Evolutionary conservation across 225 moss, liverwort and hornwort genomes (phyloP).

Genomic region (Physcomitrellopsis africana): DNA sequence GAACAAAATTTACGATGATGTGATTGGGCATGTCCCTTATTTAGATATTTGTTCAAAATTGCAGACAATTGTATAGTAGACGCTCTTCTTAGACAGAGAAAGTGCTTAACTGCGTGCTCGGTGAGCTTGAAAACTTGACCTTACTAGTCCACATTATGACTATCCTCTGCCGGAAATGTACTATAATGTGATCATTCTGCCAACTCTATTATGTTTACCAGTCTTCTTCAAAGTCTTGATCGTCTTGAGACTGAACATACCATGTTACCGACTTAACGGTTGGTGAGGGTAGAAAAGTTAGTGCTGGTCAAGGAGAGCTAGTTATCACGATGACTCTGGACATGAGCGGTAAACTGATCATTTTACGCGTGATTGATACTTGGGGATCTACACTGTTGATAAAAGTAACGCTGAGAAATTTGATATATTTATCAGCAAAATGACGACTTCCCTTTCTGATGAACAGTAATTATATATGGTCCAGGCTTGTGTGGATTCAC

Average conservation of each 20-base stretch:
- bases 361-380: too few species aligned
- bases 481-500: too few species aligned
- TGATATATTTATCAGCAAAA: too few species aligned
- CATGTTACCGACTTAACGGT: neutral
- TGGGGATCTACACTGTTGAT: too few species aligned
- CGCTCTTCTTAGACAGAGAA: neutral
- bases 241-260: neutral
- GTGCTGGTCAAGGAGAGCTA: too few species aligned
- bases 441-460: too few species aligned
- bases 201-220: neutral
- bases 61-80: constrained; percentile 9
- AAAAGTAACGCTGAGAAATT: too few species aligned
- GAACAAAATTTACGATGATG: neutral
- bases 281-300: too few species aligned
- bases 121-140: neutral
- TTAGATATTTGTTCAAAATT: neutral
- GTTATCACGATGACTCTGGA: too few species aligned
- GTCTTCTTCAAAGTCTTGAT: neutral
- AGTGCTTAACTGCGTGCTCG: neutral
- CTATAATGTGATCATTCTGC: neutral
- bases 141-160: neutral
- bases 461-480: too few species aligned
- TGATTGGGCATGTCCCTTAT: neutral
- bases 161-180: neutral
- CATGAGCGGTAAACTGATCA: too few species aligned